phyloP scores from a whole-genome alignment of 345 rosid genomes.

The Populus pruinosa region DNA sequence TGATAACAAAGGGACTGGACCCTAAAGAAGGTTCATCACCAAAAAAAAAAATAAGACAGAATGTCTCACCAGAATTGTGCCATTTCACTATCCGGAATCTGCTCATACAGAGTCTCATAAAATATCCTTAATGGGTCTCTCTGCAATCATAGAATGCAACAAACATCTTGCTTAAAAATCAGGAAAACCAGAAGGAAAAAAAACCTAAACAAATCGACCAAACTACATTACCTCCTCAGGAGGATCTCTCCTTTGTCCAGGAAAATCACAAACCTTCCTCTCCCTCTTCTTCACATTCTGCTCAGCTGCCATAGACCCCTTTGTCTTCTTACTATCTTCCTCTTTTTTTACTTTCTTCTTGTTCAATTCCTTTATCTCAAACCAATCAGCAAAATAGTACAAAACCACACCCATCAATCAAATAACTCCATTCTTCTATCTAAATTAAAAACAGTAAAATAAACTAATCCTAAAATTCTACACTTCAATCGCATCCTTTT shows the following conservation, averaged over 20 bases:
- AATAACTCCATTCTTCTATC: background rate
- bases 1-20: background rate
- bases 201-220: background rate
- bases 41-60: background rate
- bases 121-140: slow-evolving; percentile 94
- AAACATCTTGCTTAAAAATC: slow-evolving; percentile 7
- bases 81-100: slow-evolving; percentile 81
- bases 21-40: background rate
- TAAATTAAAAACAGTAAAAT: background rate
- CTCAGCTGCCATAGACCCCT: slow-evolving; percentile 10
- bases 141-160: slow-evolving; percentile 44
- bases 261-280: slow-evolving; percentile 76
- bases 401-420: background rate
- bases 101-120: slow-evolving; percentile 73
- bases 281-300: slow-evolving; percentile 54
- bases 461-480: background rate
- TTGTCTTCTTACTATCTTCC: slow-evolving; percentile 38
- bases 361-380: slow-evolving; percentile 41
- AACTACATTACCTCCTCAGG: slow-evolving; percentile 73
- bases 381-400: slow-evolving; percentile 1
- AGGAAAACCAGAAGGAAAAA: background rate
- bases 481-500: background rate
- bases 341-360: slow-evolving; percentile 45
- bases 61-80: slow-evolving; percentile 83
- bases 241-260: slow-evolving; percentile 85